A percentile compares a stretch with the other conserved stretches of the same genome.
Evolutionary conservation across 2,329 filamentous ascomycete species (phyloP).

Genomic region (Diplodia sapinea): DNA sequence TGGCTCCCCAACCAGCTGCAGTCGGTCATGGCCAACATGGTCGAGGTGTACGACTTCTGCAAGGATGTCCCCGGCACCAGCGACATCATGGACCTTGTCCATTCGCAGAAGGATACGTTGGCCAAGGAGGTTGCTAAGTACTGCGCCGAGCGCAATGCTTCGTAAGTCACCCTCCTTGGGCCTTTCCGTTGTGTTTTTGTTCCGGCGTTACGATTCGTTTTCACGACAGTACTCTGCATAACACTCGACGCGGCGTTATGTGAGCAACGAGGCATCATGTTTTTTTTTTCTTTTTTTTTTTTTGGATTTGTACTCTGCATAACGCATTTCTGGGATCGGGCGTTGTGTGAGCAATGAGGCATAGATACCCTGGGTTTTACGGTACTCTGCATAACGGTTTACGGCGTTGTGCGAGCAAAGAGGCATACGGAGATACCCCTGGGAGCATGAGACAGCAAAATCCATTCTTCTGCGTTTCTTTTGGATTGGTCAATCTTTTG

Average conservation of each 20-base stretch:
- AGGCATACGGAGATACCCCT: conserved; percentile 24
- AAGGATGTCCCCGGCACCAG: conserved; percentile 55
- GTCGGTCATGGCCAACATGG: conserved; percentile 75
- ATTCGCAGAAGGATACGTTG: conserved; percentile 68
- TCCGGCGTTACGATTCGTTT: conserved; percentile 20
- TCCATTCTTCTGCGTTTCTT: not conserved
- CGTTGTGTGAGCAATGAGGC: conserved; percentile 32
- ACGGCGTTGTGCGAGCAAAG: conserved; percentile 27
- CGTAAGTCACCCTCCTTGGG: not conserved
- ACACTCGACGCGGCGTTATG: conserved; percentile 11
- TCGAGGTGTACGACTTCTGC: conserved; percentile 59
- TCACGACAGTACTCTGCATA: conserved; percentile 28
- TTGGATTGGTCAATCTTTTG: not conserved
- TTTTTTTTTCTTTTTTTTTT: too few species aligned
- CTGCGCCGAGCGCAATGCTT: conserved; percentile 59
- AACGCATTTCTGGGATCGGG: conserved; percentile 28
- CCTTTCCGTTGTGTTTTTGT: not conserved
- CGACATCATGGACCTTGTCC: conserved; percentile 71
- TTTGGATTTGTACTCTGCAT: conserved; percentile 30
- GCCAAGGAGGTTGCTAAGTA: conserved; percentile 78
- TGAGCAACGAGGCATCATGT: conserved; percentile 31
- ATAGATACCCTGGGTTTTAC: conserved; percentile 26
- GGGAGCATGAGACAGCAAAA: conserved; percentile 14
- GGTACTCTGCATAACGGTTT: conserved; percentile 27
- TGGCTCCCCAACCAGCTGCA: conserved; percentile 83